Evolutionary conservation across 805 yeast species (phyloP), one percentile per base, ranked within the genome.

Genomic region (Metschnikowia peoriensis): DNA sequence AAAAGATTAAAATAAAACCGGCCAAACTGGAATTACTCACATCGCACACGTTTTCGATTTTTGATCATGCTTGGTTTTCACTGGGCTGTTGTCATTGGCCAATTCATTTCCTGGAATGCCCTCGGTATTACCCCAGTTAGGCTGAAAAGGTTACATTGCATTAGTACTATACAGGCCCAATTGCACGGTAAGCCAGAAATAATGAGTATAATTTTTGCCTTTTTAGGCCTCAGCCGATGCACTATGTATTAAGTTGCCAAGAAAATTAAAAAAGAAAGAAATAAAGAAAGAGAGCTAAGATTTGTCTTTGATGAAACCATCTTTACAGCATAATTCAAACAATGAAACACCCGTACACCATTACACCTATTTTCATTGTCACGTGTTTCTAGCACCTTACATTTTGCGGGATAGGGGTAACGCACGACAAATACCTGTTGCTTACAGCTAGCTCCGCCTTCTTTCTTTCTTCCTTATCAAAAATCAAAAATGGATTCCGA

Each of bases 401-500:
- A 6, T 32, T 32, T 32, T 32, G 35, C 35, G 35, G 14, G 35
- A 32, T 32, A 32, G 35, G 35, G 14, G 35, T 32, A 10, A 2
- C 22, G 22, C 35, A 32, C 35, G 35, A 32, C 10, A 32, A 32
- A 15, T 8, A 29, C n/a, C n/a, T 6, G 14, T 6, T 6, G 14
- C 11, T 6, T 9, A 16, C 17, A 8, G 14, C 40, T 16, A 8
- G 14, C 40, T 16, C 9, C 40, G 15, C 40, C 15, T 15, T 11
- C 40, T n/a, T 38, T 2, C 17, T 38, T 14, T 11, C 17, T 14
- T 28, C 28, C 6, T 41, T 41, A 8, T n/a, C 29, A 41, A 43
- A 43, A n/a, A 43, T 11, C 40, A 16, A 60, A 28, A 41, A 74
- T 74, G 78, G 60, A 69, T 49, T 62, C 74, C 52, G 77, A 75